These are phyloP conservation scores for Tubosaeta brunneosetosa DNA, from an alignment of 768 basidiomycete species.

Conservation along the genomic window DNA sequence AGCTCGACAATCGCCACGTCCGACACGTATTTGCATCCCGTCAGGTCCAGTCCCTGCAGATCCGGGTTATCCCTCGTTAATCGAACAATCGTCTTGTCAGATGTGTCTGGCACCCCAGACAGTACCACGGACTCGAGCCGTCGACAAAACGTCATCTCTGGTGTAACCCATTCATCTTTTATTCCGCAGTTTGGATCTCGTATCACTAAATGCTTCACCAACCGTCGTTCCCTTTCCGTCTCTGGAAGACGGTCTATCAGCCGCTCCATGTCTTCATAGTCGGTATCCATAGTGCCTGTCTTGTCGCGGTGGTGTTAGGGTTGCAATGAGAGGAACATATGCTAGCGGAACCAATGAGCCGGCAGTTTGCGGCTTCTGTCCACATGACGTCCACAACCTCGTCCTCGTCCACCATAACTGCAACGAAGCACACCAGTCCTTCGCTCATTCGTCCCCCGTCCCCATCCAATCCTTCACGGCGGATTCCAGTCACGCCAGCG, in stretches of 20 bases:
- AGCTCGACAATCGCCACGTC: constrained; percentile 75
- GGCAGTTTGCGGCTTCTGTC: constrained; percentile 21
- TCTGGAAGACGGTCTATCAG: constrained; percentile 57
- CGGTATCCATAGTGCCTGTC: constrained; percentile 21
- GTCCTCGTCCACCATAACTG: constrained; percentile 48
- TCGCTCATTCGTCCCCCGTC: constrained; percentile 36
- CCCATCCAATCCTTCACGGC: constrained; percentile 47
- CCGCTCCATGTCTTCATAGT: constrained; percentile 51
- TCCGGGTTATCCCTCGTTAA: constrained; percentile 60
- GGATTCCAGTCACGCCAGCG: constrained; percentile 80
- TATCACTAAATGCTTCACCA: constrained; percentile 58
- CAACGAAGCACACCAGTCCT: constrained; percentile 30
- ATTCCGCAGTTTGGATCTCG: constrained; percentile 39
- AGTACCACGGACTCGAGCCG: constrained; percentile 66
- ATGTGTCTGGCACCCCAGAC: constrained; percentile 60
- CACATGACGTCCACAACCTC: constrained; percentile 39
- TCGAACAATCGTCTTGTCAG: constrained; percentile 63
- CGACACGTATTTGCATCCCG: constrained; percentile 69
- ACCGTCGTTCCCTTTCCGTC: constrained; percentile 50
- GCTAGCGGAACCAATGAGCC: neutral
- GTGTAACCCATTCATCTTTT: constrained; percentile 56
- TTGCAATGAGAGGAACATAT: neutral
- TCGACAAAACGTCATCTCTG: constrained; percentile 53
- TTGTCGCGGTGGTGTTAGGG: neutral
- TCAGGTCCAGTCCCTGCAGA: constrained; percentile 72